These are phyloP conservation scores for Glebionis coronaria DNA, from an alignment of 129 eudicot genomes.

Conservation along the genomic window DNA sequence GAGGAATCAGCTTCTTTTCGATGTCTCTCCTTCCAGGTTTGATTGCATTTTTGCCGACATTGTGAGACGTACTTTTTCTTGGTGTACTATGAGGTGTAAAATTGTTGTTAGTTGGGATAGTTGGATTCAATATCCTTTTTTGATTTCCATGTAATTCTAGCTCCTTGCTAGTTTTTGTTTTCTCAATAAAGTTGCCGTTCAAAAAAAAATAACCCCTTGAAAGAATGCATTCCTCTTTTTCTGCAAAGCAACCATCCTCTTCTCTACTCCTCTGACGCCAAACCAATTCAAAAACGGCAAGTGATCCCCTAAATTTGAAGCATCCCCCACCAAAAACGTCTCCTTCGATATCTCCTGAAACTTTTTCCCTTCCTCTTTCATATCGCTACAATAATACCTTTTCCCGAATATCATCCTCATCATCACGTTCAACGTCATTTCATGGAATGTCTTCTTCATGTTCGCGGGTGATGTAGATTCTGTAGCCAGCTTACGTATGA, in stretches of 20 bases:
- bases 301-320: conserved; percentile 42
- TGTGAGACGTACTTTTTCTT: too few relatives aligned
- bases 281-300: conserved; percentile 51
- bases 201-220: conserved; percentile 26
- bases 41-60: too few relatives aligned
- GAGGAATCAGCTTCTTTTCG: too few relatives aligned
- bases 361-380: conserved; percentile 29
- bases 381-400: conserved; percentile 32
- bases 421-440: conserved; percentile 41
- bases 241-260: conserved; percentile 30
- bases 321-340: conserved; percentile 23
- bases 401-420: conserved; percentile 61
- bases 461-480: conserved; percentile 15
- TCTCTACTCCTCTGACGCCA: conserved; percentile 32
- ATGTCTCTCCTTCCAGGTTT: too few relatives aligned
- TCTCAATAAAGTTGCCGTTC: too few relatives aligned
- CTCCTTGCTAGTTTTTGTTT: too few relatives aligned
- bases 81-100: too few relatives aligned
- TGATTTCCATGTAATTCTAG: too few relatives aligned
- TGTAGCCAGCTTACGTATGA: conserved; percentile 4
- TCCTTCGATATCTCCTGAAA: conserved; percentile 41
- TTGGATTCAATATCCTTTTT: too few relatives aligned
- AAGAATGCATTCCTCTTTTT: conserved; percentile 37
- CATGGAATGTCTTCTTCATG: conserved; percentile 30
- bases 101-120: too few relatives aligned